Percentiles rank a stretch among this genome's conserved stretches.
These are phyloP conservation scores for Xylaria sp. DNA, from an alignment of 495 filamentous ascomycete genomes.

Conservation along the genomic window DNA sequence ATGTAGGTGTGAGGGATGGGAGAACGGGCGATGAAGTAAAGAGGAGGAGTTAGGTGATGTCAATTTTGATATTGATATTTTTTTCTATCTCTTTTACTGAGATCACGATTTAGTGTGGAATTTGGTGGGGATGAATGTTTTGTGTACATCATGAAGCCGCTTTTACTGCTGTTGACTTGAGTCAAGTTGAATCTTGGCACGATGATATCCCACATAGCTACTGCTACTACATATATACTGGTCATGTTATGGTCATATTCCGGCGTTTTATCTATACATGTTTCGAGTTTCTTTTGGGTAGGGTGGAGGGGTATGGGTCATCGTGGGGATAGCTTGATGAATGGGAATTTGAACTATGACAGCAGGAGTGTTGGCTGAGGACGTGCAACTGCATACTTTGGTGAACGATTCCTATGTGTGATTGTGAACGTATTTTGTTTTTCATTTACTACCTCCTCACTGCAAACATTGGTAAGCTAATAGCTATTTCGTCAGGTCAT, in stretches of 20 bases:
- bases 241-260: not conserved
- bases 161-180: slow-evolving; percentile 6
- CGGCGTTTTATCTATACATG: slow-evolving; percentile 1
- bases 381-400: not conserved
- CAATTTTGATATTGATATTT: not conserved
- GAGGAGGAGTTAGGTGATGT: slow-evolving; percentile 7
- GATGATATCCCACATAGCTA: slow-evolving; percentile 27
- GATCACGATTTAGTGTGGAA: not conserved
- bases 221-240: not conserved
- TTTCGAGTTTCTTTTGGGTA: not conserved
- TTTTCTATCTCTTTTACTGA: not conserved
- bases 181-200: not conserved
- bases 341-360: not conserved
- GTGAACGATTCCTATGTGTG: not conserved
- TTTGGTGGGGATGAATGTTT: not conserved
- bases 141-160: not conserved
- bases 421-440: not conserved
- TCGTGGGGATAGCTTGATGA: not conserved
- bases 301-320: not conserved
- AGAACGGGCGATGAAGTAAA: not conserved
- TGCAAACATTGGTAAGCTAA: no score
- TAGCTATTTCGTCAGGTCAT: no score
- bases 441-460: not conserved
- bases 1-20: slow-evolving; percentile 26
- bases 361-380: not conserved